Conservation (phyloP, 768 basidiomycete species). For the Mycena vitilis region DNA sequence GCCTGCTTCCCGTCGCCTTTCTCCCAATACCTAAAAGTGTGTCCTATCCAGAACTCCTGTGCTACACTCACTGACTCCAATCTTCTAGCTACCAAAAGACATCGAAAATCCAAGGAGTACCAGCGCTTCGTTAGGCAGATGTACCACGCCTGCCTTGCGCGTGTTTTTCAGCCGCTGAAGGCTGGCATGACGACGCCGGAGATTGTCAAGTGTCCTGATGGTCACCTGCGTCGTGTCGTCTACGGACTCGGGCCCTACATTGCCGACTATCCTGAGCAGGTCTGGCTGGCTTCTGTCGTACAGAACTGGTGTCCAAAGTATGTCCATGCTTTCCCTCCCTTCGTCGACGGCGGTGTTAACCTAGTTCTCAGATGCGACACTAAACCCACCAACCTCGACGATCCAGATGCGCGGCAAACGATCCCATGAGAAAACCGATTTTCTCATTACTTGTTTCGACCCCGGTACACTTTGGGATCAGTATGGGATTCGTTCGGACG, state of each 20-base stretch:
- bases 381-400: background rate
- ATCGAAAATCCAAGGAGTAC: background rate
- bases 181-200: conserved; percentile 39
- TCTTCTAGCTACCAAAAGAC: conserved; percentile 6
- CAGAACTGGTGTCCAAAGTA: conserved; percentile 41
- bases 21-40: conserved; percentile 19
- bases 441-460: conserved; percentile 15
- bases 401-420: too few relatives aligned
- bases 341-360: too few relatives aligned
- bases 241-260: conserved; percentile 44
- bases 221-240: conserved; percentile 41
- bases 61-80: background rate
- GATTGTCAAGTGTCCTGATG: conserved; percentile 40
- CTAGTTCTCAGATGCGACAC: background rate
- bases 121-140: conserved; percentile 33
- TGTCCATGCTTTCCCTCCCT: background rate
- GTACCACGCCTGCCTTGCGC: conserved; percentile 37
- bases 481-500: conserved; percentile 33
- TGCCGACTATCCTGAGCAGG: conserved; percentile 48
- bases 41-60: background rate
- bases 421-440: conserved; percentile 18
- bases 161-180: conserved; percentile 35
- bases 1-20: conserved; percentile 9
- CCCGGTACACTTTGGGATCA: conserved; percentile 32
- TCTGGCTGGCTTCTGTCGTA: conserved; percentile 37